These are phyloP conservation scores for Lactarius quietus DNA, from an alignment of 768 basidiomycete species.

Conservation along the genomic window DNA sequence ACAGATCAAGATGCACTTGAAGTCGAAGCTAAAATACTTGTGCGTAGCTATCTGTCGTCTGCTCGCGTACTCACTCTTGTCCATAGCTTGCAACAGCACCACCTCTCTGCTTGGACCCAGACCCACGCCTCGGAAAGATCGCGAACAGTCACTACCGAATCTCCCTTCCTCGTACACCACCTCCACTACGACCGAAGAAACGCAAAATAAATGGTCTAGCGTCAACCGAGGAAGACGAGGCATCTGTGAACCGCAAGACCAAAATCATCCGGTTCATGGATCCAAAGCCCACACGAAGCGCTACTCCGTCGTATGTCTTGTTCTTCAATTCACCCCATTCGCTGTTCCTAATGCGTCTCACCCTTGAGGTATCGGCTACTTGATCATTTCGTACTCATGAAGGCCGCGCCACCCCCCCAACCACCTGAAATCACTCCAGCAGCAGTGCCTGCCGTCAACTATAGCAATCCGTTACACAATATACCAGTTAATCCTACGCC, in stretches of 20 bases:
- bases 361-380: slow-evolving; percentile 25
- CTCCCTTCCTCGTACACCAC: slow-evolving; percentile 67
- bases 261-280: slow-evolving; percentile 82
- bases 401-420: background rate
- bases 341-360: background rate
- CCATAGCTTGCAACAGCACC: slow-evolving; percentile 67
- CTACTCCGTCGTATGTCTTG: slow-evolving; percentile 46
- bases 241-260: slow-evolving; percentile 63
- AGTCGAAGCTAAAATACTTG: slow-evolving; percentile 69
- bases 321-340: background rate
- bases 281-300: slow-evolving; percentile 47
- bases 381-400: slow-evolving; percentile 10
- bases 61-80: slow-evolving; percentile 6
- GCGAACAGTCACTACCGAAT: slow-evolving; percentile 72
- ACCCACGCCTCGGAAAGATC: slow-evolving; percentile 70
- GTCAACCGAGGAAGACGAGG: slow-evolving; percentile 66
- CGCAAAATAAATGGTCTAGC: slow-evolving; percentile 69
- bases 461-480: slow-evolving; percentile 11
- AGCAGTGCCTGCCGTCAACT: background rate
- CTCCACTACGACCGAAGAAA: slow-evolving; percentile 52
- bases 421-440: background rate
- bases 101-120: slow-evolving; percentile 76
- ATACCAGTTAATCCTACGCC: slow-evolving; percentile 1
- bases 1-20: slow-evolving; percentile 71
- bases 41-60: slow-evolving; percentile 36